Base-by-base conservation (phyloP, 2,329 filamentous ascomycete genomes). In the Zymoseptoria crescenta region DNA sequence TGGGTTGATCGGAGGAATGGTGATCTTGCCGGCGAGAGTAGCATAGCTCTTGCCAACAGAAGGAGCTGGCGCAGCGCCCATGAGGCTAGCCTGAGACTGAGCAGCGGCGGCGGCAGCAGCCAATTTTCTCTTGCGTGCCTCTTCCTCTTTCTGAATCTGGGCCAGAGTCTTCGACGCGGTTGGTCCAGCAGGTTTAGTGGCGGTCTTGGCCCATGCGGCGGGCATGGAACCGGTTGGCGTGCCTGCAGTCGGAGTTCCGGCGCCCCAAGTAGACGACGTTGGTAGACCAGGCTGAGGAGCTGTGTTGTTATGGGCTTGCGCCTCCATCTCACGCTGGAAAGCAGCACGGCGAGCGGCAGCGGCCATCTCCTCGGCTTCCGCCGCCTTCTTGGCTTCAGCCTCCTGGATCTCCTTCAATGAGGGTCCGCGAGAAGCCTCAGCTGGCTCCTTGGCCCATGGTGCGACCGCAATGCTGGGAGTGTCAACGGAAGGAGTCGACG, bases 351-450 rank as follows among this genome's bases (percentile, higher is more conserved):
- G 88, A 61, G 87, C 83, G 49, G 89, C 87, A 41, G 87, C 86
- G 16, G 89, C 91, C 56, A 85, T 77, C 70, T 94, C 91, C 70
- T 97, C 93, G 10, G 85, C 87, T 75, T 95, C 89, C 55, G 93
- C 93, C 9, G 92, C 92, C 73, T 94, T 95, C 70, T 88, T 90
- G 41, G 93, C 93, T 74, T 99, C 94, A 4, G 90, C 87, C 74
- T 96, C 93, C 73, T 99, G 94, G 24, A 99, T 99, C 71, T 99
- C 92, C 76, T 91, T 96, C 63, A 99, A 79, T 61, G 92, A 96
- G 1, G 93, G 94, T 0, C 91, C 92, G 74, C 89, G 95, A 49
- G 89, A 85, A 4, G 80, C 76, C 54, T 88, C 87, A 49, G 79
- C 76, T 2, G 83, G 82, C 64, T 97, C 91, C 73, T 94, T 94